Conservation (phyloP, 1,139 yeast species). For the Wickerhamiella pararugosa region DNA sequence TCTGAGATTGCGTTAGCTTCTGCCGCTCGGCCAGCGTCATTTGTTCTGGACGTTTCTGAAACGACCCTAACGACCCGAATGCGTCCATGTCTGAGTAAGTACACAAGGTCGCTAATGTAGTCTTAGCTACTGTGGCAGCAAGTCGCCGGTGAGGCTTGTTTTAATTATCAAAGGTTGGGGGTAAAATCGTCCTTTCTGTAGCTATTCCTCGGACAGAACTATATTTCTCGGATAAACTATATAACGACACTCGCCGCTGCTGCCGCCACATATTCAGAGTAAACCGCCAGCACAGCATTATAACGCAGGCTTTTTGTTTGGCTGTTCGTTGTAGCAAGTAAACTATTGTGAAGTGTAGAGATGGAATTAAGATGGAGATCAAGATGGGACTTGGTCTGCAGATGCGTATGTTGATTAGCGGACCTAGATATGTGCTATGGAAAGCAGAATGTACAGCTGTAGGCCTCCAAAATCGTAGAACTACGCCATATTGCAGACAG, state of each 20-base stretch:
- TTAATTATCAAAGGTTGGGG: background rate
- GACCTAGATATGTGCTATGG: no score
- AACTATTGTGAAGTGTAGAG: no score
- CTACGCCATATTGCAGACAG: no score
- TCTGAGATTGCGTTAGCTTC: slow-evolving; percentile 7
- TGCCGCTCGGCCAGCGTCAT: slow-evolving; percentile 18
- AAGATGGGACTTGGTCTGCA: no score
- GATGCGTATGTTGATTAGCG: no score
- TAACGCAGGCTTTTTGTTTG: no score
- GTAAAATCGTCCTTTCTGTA: background rate
- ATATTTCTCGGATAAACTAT: background rate
- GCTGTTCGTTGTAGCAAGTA: no score
- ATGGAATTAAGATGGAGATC: no score
- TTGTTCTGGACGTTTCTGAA: slow-evolving; percentile 11
- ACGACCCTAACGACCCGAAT: slow-evolving; percentile 19
- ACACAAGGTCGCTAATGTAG: background rate
- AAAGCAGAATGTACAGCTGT: no score
- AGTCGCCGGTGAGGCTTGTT: background rate
- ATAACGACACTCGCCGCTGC: background rate
- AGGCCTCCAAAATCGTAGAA: no score
- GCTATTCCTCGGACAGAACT: background rate
- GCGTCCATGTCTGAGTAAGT: slow-evolving; percentile 14
- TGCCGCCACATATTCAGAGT: background rate
- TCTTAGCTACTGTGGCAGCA: background rate
- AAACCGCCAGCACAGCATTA: no score